Conservation (phyloP, 805 yeast species). For the Maudiozyma saulgeensis region DNA sequence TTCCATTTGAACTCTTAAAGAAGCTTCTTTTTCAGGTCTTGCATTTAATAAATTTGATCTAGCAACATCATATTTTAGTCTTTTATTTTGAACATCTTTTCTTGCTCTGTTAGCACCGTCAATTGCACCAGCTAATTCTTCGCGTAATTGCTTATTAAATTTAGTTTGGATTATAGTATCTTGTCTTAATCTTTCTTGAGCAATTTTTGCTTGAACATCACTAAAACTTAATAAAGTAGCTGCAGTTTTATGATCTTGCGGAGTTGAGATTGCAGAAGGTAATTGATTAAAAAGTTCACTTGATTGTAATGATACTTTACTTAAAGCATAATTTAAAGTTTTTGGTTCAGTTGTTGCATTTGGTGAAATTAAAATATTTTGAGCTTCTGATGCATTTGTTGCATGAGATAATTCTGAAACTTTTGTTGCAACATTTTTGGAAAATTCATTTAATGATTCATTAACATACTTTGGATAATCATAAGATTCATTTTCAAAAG, state of each 20-base stretch:
- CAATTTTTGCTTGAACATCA: conserved; percentile 61
- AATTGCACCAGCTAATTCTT: conserved; percentile 52
- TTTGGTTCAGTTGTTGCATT: conserved; percentile 52
- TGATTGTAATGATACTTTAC: conserved; percentile 56
- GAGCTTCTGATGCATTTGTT: conserved; percentile 72
- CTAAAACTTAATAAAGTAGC: conserved; percentile 59
- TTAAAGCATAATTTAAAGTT: conserved; percentile 73
- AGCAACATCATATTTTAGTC: conserved; percentile 73
- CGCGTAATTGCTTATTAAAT: conserved; percentile 58
- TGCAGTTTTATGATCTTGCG: conserved; percentile 35
- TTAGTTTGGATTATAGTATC: conserved; percentile 62
- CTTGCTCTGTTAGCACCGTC: conserved; percentile 59
- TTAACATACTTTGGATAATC: conserved; percentile 70
- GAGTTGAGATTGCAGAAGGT: conserved; percentile 3
- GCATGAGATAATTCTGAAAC: conserved; percentile 63
- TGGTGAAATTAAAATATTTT: conserved; percentile 50
- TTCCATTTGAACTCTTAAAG: conserved; percentile 67
- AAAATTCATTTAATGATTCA: conserved; percentile 67
- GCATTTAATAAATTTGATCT: conserved; percentile 45
- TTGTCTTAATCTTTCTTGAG: conserved; percentile 75
- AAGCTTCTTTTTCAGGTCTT: conserved; percentile 57
- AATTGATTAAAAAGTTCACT: conserved; percentile 27
- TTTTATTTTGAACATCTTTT: conserved; percentile 63
- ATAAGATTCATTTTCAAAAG: conserved; percentile 66
- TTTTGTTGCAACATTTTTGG: conserved; percentile 54